Percentiles rank a stretch among this genome's conserved stretches.
Evolutionary conservation across 1,284 basidiomycete species (phyloP).

Genomic region (Malassezia sp.): DNA sequence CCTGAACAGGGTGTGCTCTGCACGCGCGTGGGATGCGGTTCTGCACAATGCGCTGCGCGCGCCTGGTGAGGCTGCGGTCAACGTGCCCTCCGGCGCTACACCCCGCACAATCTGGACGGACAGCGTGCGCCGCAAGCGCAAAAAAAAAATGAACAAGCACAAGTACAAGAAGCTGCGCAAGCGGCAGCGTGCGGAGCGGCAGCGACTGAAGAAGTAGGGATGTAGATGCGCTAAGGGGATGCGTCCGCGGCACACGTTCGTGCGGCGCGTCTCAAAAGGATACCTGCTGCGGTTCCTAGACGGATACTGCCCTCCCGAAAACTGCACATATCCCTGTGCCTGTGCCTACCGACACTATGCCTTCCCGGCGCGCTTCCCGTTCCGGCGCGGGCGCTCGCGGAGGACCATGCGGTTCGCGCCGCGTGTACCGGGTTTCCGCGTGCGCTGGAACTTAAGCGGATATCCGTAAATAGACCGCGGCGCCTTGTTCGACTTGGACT

Average conservation of each 20-base stretch:
- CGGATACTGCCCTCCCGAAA: too few relatives aligned
- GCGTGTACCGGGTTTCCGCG: constrained; percentile 68
- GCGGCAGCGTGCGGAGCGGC: constrained; percentile 38
- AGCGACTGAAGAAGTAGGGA: constrained; percentile 35
- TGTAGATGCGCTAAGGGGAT: too few relatives aligned
- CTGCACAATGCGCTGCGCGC: constrained; percentile 25
- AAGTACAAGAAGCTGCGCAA: constrained; percentile 46
- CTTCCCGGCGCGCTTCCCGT: constrained; percentile 54
- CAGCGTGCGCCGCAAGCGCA: constrained; percentile 42
- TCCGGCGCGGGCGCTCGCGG: constrained; percentile 71
- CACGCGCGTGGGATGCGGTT: constrained; percentile 34
- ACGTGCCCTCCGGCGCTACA: background rate
- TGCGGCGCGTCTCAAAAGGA: too few relatives aligned
- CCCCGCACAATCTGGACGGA: constrained; percentile 28
- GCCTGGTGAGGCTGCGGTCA: constrained; percentile 13
- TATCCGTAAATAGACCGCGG: constrained; percentile 66
- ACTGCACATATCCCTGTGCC: too few relatives aligned
- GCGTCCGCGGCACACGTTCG: too few relatives aligned
- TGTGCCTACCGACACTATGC: constrained; percentile 17
- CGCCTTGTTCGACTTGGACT: constrained; percentile 72
- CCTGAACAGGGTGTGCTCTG: constrained; percentile 30
- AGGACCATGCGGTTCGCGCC: constrained; percentile 93
- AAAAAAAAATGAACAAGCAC: constrained; percentile 47
- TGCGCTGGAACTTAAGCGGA: constrained; percentile 80
- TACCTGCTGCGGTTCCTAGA: too few relatives aligned